phyloP scores from a whole-genome alignment of 192 early-diverging fungal genomes.

The Entophlyctis luteolus region DNA sequence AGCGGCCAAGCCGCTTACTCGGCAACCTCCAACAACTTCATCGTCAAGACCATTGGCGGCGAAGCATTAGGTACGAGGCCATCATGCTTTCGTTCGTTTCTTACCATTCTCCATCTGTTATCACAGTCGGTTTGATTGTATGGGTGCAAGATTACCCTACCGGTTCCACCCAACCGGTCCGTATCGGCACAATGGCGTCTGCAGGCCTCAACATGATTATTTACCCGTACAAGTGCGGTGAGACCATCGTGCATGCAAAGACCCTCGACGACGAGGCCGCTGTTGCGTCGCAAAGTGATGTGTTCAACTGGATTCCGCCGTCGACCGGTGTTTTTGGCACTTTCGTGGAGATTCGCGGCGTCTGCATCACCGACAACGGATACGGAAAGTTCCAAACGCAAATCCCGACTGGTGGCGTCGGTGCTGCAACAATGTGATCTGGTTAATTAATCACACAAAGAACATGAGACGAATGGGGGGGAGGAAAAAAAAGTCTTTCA shows the following conservation, averaged over 20 bases:
- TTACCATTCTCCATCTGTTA: not conserved
- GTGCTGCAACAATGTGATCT: too few species aligned
- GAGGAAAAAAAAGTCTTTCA: too few species aligned
- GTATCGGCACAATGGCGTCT: slow-evolving; percentile 5
- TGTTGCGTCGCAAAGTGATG: not conserved
- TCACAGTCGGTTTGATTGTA: slow-evolving; percentile 23
- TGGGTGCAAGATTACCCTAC: slow-evolving; percentile 20
- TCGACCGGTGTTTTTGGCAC: not conserved
- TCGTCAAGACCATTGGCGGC: not conserved
- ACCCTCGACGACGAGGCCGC: slow-evolving; percentile 17
- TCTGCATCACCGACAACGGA: not conserved
- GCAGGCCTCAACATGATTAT: slow-evolving; percentile 22
- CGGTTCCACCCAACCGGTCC: not conserved
- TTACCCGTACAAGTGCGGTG: slow-evolving; percentile 29
- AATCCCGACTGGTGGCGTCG: too few species aligned
- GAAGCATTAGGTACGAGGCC: not conserved
- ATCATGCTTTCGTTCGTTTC: not conserved
- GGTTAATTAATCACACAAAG: too few species aligned
- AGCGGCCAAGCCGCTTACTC: not conserved
- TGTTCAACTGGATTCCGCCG: not conserved
- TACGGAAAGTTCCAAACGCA: not conserved
- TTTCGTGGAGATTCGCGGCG: not conserved
- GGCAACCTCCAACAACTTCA: not conserved
- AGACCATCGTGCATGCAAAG: slow-evolving; percentile 20
- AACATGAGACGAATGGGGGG: too few species aligned